Evolutionary conservation across 352 stramenopile genomes (phyloP), one percentile per base, ranked within the genome.

Genomic region (Globisporangium cylindrosporum): DNA sequence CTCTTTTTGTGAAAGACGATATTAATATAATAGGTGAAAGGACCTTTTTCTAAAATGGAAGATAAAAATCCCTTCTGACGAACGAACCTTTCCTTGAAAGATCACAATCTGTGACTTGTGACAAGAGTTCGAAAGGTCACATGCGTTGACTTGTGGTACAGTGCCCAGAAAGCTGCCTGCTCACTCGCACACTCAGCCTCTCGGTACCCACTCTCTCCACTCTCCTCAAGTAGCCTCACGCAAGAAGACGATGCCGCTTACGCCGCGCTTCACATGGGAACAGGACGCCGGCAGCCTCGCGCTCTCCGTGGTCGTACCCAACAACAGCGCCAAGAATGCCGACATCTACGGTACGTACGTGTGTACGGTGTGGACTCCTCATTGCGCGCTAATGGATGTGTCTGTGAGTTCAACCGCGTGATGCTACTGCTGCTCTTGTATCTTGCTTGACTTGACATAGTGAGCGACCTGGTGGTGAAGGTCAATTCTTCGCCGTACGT

Each of bases 391-490:
- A 10, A 57, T 57, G 4, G 14, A 1, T 64, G 2, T 65, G 14
- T 65, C 15, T 43, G 24, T 69, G 2, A 7, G 10, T 25, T 9
- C 14, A 15, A 25, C 9, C 12, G n/a, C 29, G 20, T 63, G 1
- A 27, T 24, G 10, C 18, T 36, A 14, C 18, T 56, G n/a, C 54
- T 38, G 32, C n/a, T 32, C 3, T 32, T 43, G 59, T 57, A 46
- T 14, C 18, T 24, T 46, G 4, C 34, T 62, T 32, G 32, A 12
- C 25, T 61, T 32, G 32, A 12, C 7, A 4, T 58, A 94, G 85
- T 93, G 32, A 92, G 85, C 67, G 85, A 93, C 64, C 56, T 93
- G 29, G 74, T 93, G 20, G 29, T 95, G n/a, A 95, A 95, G 64
- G 69, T 95, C 49, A 95, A 95, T 65, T 78, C 80, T 8, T 57